Percentiles rank a stretch among this genome's conserved stretches.
Evolutionary conservation across 108 stramenopile species (phyloP).

Genomic region (Nitzschia palea): DNA sequence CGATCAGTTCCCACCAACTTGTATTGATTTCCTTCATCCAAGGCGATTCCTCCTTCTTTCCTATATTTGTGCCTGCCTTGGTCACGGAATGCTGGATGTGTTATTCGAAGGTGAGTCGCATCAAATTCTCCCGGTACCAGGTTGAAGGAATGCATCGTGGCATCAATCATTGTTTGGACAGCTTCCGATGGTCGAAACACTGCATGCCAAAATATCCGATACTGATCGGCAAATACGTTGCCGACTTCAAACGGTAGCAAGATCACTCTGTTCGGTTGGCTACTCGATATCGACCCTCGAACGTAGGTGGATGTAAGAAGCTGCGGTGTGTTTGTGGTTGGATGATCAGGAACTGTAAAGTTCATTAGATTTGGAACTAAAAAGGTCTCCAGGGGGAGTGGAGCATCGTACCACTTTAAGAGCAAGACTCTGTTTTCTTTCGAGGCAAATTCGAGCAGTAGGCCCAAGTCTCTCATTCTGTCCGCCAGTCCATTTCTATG

Average conservation of each 20-base stretch:
- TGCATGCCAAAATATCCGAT: constrained; percentile 11
- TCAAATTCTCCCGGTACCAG: constrained; percentile 12
- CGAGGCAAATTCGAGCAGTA: neutral
- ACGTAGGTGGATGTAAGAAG: neutral
- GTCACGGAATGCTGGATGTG: constrained; percentile 6
- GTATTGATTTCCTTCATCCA: neutral
- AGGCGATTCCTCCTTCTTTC: neutral
- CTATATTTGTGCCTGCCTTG: neutral
- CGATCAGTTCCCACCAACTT: constrained; percentile 8
- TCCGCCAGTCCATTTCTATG: constrained; percentile 9
- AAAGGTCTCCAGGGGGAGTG: constrained; percentile 9
- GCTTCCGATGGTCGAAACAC: constrained; percentile 4
- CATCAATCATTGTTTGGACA: neutral
- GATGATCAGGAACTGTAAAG: constrained; percentile 5
- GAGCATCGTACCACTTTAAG: constrained; percentile 15
- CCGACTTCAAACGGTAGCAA: neutral
- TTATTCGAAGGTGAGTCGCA: constrained; percentile 1
- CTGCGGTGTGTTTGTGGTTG: neutral
- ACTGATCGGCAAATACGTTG: constrained; percentile 1
- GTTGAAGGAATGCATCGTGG: neutral
- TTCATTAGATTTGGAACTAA: constrained; percentile 13
- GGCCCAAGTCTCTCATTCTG: constrained; percentile 1
- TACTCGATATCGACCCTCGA: too few relatives aligned
- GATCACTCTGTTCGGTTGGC: neutral
- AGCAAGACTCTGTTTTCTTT: neutral